A percentile compares a stretch with the other conserved stretches of the same genome.
Evolutionary conservation across 192 early-diverging fungal genomes (phyloP).

Genomic region (Coemansia sp.): DNA sequence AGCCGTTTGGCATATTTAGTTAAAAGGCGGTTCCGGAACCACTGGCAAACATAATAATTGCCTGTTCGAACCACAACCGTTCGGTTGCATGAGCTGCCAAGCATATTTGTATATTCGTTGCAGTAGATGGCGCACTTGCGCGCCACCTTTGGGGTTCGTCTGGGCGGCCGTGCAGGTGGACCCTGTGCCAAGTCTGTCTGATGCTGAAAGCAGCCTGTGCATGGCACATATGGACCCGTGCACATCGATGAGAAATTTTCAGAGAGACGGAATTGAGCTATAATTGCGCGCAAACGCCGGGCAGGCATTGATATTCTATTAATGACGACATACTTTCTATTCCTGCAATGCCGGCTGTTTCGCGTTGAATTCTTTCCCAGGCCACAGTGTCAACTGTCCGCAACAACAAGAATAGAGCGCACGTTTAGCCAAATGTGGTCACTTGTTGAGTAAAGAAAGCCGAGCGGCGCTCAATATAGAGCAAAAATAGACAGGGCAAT

Average conservation of each 20-base stretch:
- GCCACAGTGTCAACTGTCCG: no score
- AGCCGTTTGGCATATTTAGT: background rate
- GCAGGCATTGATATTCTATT: no score
- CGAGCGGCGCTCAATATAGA: background rate
- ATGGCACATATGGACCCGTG: background rate
- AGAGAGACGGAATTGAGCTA: background rate
- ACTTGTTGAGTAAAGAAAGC: no score
- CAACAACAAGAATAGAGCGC: background rate
- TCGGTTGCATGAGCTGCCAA: background rate
- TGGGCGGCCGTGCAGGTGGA: background rate
- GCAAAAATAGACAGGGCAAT: slow-evolving; percentile 1
- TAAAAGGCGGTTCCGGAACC: background rate
- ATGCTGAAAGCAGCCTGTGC: background rate
- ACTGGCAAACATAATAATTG: background rate
- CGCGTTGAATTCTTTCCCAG: no score
- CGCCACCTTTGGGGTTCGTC: no score
- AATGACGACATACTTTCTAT: no score
- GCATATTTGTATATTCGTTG: background rate
- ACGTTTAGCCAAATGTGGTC: no score
- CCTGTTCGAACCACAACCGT: background rate
- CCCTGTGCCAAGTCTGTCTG: background rate
- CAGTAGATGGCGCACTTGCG: no score
- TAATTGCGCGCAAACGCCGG: background rate
- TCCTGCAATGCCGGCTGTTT: background rate
- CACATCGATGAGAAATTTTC: background rate